Evolutionary conservation across 2,329 filamentous ascomycete species (phyloP).

Genomic region (Penicillium sp.): DNA sequence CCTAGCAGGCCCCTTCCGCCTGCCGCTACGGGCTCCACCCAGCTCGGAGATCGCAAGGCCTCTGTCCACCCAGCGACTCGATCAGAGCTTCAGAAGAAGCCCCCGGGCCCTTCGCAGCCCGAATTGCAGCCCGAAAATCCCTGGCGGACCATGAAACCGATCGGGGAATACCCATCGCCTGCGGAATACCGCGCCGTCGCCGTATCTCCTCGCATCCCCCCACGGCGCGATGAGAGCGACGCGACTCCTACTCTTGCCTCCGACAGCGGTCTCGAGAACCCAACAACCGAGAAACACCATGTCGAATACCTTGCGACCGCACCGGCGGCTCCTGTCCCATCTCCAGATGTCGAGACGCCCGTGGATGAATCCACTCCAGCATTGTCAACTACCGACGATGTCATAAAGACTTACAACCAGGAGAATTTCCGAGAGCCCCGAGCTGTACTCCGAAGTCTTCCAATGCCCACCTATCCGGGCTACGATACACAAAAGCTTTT

Average conservation of each 20-base stretch:
- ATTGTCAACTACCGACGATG: neutral
- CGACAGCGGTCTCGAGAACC: constrained; percentile 4
- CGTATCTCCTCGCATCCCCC: constrained; percentile 14
- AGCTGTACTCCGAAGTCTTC: constrained; percentile 13
- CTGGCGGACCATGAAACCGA: constrained; percentile 21
- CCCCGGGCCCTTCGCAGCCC: constrained; percentile 15
- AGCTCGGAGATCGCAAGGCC: constrained; percentile 11
- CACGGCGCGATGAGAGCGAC: constrained; percentile 24
- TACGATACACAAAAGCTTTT: neutral
- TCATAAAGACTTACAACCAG: neutral
- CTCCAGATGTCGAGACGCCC: constrained; percentile 1
- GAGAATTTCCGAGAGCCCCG: constrained; percentile 8
- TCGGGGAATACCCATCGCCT: constrained; percentile 24
- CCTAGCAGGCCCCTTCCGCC: constrained; percentile 23
- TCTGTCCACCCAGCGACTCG: constrained; percentile 18
- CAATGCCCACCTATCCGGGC: constrained; percentile 8
- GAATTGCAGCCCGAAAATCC: neutral
- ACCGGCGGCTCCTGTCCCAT: neutral
- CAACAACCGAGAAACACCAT: constrained; percentile 2
- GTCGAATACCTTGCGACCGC: constrained; percentile 4
- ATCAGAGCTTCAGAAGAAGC: constrained; percentile 19
- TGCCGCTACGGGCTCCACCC: constrained; percentile 24
- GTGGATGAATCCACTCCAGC: constrained; percentile 7
- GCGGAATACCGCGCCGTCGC: constrained; percentile 24
- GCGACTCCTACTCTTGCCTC: constrained; percentile 4